Base-by-base conservation (phyloP, 148 eudicot genomes). In the Mesembryanthemum crystallinum region DNA sequence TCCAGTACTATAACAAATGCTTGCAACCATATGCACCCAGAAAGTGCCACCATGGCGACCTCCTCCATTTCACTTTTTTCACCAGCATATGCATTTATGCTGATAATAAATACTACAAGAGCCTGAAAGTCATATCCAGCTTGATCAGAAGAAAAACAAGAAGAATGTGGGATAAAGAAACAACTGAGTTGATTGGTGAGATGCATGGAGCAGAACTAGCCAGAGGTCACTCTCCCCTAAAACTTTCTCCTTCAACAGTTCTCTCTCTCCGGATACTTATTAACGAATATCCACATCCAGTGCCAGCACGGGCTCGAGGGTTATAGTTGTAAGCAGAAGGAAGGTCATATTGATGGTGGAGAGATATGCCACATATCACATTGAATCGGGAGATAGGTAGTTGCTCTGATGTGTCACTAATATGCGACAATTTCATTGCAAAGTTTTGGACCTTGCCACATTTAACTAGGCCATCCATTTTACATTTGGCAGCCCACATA, bases 11-110 rank as follows among this genome's bases (percentile, higher is more conserved):
- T 88, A 58, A 95, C 98, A 84, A 90, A 92, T 77, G 96, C 96
- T 86, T 95, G 99, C 89, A 92, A 77, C 98, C 99, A 95, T 80
- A 95, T 88, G 83, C 99, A 95, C 82, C 99, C 99, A 69, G 99
- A 95, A 66, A 95, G 91, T 27, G 99, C 97, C 54, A 92, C 97
- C 99, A 92, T 88, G 30, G 91, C 86, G 61, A 95, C 86, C 81
- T 92, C 94, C 85, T 95, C 99, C 88, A 88, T 92, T 82, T 92
- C 99, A 82, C 91, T 88, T 85, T 86, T 90, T 84, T 95, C 99
- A 80, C 76, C 82, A 29, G 91, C 90, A 84, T 83, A 92, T 37
- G 96, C 81, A 82, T 92, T 89, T 76, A 92, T 77, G 42, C 91
- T 90, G 71, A 95, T 88, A 72, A 87, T 77, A 61, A 95, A 92